Percentiles rank a stretch among this genome's conserved stretches.
Evolutionary conservation across 345 rosid species (phyloP).

Genomic region (Erucastrum elatum): DNA sequence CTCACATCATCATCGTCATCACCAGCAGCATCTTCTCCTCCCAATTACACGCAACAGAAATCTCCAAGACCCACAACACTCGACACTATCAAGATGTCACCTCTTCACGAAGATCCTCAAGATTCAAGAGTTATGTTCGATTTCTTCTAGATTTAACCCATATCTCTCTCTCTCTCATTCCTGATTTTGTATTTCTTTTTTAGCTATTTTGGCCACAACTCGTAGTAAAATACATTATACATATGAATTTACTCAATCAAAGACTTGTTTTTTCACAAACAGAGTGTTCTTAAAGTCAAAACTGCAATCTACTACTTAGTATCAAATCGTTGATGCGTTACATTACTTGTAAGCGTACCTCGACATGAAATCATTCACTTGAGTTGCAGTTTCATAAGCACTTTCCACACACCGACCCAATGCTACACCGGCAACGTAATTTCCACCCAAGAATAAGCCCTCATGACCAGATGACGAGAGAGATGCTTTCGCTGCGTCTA

Average conservation of each 20-base stretch:
- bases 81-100: slow-evolving; percentile 29
- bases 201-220: slow-evolving; percentile 2
- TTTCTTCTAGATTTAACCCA: slow-evolving; percentile 6
- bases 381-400: slow-evolving; percentile 71
- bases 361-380: slow-evolving; percentile 61
- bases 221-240: not conserved
- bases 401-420: slow-evolving; percentile 79
- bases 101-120: slow-evolving; percentile 37
- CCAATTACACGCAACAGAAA: slow-evolving; percentile 13
- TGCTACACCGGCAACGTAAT: slow-evolving; percentile 78
- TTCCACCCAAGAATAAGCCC: slow-evolving; percentile 77
- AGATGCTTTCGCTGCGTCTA: slow-evolving; percentile 56
- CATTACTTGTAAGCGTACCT: slow-evolving; percentile 52
- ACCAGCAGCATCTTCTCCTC: too few species aligned
- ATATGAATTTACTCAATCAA: not conserved
- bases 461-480: slow-evolving; percentile 49
- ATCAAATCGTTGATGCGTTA: not conserved
- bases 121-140: slow-evolving; percentile 39
- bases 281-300: not conserved
- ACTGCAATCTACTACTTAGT: not conserved
- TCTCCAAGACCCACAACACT: slow-evolving; percentile 5
- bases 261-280: not conserved
- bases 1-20: slow-evolving; percentile 14
- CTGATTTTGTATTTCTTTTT: not conserved
- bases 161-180: not conserved